Conservation (phyloP, 768 basidiomycete species). For the Kwoniella pini region DNA sequence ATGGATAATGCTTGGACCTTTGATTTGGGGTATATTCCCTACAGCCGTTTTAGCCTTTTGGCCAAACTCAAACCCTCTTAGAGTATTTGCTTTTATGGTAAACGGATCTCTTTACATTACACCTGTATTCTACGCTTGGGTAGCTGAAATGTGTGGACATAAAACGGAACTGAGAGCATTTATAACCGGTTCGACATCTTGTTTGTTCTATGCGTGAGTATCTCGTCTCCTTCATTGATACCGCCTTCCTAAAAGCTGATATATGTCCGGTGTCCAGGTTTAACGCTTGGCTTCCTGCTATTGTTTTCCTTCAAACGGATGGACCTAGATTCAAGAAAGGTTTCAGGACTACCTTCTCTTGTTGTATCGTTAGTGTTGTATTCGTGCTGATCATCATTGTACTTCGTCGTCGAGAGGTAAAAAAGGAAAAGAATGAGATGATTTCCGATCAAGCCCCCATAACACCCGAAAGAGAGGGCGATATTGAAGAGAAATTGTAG, state of each 20-base stretch:
- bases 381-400: slow-evolving; percentile 10
- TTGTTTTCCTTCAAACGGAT: slow-evolving; percentile 28
- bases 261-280: not conserved
- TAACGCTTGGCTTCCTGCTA: slow-evolving; percentile 23
- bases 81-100: slow-evolving; percentile 29
- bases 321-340: slow-evolving; percentile 26
- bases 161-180: slow-evolving; percentile 18
- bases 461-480: not conserved
- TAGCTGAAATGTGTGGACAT: slow-evolving; percentile 19
- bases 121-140: slow-evolving; percentile 29
- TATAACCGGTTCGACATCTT: slow-evolving; percentile 14
- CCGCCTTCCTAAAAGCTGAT: not conserved
- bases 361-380: slow-evolving; percentile 6
- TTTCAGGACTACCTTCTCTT: slow-evolving; percentile 17
- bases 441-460: not conserved
- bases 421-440: slow-evolving; percentile 4
- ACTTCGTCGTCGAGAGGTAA: not conserved
- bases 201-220: slow-evolving; percentile 23
- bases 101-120: slow-evolving; percentile 17
- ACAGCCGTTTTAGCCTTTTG: slow-evolving; percentile 27
- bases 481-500: slow-evolving; percentile 1
- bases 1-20: slow-evolving; percentile 11
- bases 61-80: slow-evolving; percentile 8
- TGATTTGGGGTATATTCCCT: slow-evolving; percentile 28
- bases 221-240: not conserved